phyloP scores from a whole-genome alignment of 106 monocot species.

The Dendrobium huoshanense region DNA sequence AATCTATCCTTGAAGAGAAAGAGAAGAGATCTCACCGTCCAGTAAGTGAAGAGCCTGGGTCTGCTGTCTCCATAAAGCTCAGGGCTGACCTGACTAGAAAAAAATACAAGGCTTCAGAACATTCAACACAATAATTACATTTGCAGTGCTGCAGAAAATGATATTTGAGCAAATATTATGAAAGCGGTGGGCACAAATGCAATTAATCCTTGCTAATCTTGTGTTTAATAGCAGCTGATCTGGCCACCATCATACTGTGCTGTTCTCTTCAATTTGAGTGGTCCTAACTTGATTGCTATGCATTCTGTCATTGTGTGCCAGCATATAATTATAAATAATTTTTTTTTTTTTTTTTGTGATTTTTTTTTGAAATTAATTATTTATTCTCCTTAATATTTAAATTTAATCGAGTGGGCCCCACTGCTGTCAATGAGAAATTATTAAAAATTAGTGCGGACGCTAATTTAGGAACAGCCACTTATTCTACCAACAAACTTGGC shows the following conservation, averaged over 20 bases:
- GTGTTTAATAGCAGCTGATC: too few relatives aligned
- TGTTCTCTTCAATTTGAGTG: not conserved
- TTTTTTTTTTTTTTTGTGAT: too few relatives aligned
- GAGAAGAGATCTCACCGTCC: conserved; percentile 59
- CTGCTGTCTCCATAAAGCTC: conserved; percentile 99
- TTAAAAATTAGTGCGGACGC: too few relatives aligned
- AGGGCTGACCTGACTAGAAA: conserved; percentile 99
- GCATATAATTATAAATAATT: too few relatives aligned
- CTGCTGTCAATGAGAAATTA: too few relatives aligned
- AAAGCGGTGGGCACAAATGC: too few relatives aligned
- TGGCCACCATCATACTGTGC: not conserved
- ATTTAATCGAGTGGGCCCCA: too few relatives aligned
- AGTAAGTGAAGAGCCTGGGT: conserved; percentile 96
- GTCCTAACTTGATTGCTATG: not conserved
- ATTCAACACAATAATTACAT: not conserved
- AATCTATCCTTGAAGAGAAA: too few relatives aligned
- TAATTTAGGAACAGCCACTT: too few relatives aligned
- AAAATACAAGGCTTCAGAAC: conserved; percentile 44
- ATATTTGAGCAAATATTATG: not conserved
- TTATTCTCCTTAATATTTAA: not conserved
- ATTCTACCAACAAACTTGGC: too few relatives aligned
- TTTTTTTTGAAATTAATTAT: not conserved
- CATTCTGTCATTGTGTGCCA: not conserved
- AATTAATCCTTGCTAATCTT: too few relatives aligned
- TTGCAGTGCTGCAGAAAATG: not conserved